Conservation (phyloP, 2,329 filamentous ascomycete species). For the Pseudomassariella vexata region DNA sequence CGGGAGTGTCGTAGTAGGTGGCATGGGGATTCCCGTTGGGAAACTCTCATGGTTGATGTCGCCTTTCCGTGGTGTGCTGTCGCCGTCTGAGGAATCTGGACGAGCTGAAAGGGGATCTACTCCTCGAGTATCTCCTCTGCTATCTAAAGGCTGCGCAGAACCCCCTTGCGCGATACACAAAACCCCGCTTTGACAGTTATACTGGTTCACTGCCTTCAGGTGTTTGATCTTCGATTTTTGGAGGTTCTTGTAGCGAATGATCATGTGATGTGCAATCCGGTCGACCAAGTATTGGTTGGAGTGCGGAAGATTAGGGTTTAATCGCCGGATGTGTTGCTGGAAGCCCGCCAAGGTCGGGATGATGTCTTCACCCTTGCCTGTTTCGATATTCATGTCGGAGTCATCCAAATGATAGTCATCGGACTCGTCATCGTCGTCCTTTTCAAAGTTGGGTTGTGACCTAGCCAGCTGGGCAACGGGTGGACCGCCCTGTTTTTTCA, state of each 20-base stretch:
- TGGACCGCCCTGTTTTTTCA: slow-evolving; percentile 47
- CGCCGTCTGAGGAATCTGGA: slow-evolving; percentile 56
- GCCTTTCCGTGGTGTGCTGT: slow-evolving; percentile 63
- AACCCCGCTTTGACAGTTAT: slow-evolving; percentile 53
- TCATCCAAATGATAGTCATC: slow-evolving; percentile 53
- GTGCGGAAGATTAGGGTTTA: slow-evolving; percentile 65
- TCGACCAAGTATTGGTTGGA: slow-evolving; percentile 62
- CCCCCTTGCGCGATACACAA: slow-evolving; percentile 66
- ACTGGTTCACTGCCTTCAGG: slow-evolving; percentile 45
- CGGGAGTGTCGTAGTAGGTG: slow-evolving; percentile 69
- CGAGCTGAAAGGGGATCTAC: slow-evolving; percentile 49
- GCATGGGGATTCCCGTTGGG: slow-evolving; percentile 73
- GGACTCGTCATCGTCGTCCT: slow-evolving; percentile 55
- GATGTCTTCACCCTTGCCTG: slow-evolving; percentile 59
- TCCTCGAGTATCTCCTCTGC: slow-evolving; percentile 53
- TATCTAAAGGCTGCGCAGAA: slow-evolving; percentile 55
- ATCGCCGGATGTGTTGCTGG: slow-evolving; percentile 61
- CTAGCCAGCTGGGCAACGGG: slow-evolving; percentile 43
- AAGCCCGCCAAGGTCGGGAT: slow-evolving; percentile 73
- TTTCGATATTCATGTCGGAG: slow-evolving; percentile 54
- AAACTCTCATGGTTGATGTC: slow-evolving; percentile 69
- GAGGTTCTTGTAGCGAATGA: slow-evolving; percentile 71
- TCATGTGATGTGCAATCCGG: slow-evolving; percentile 76
- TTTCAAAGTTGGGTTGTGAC: slow-evolving; percentile 35
- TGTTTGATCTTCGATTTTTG: slow-evolving; percentile 68